Conservation (phyloP, 169 alveolate species). For the Plasmodium knowlesi region DNA sequence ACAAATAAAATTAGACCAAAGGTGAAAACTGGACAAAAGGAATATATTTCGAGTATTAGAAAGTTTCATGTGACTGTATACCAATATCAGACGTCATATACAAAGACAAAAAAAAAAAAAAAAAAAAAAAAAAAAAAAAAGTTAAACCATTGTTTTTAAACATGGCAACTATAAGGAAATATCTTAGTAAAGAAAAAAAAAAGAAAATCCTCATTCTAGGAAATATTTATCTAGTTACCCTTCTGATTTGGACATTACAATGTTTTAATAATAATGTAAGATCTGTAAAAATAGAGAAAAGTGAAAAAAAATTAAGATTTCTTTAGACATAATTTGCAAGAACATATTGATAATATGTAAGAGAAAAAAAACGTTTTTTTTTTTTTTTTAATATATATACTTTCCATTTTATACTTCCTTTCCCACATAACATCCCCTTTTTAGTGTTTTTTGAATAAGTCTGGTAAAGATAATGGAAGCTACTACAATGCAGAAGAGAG, state of each 20-base stretch:
- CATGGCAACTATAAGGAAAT: slow-evolving; percentile 4
- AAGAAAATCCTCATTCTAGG: not conserved
- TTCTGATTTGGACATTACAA: slow-evolving; percentile 11
- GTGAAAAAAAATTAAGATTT: not conserved
- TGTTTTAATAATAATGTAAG: slow-evolving; percentile 40
- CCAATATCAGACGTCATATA: not conserved
- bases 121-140: not conserved
- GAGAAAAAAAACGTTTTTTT: not conserved
- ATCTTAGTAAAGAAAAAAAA: not conserved
- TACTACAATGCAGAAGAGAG: not conserved
- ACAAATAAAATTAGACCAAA: not conserved
- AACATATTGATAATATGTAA: not conserved
- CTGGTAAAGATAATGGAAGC: not conserved
- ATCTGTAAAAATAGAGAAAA: not conserved
- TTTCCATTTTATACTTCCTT: not conserved
- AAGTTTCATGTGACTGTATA: not conserved
- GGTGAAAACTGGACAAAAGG: not conserved
- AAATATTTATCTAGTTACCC: not conserved
- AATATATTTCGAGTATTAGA: not conserved
- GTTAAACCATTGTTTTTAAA: not conserved
- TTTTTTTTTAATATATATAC: not conserved
- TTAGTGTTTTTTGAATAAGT: not conserved
- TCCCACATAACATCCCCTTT: not conserved
- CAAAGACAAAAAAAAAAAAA: not conserved
- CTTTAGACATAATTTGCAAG: not conserved